These are phyloP conservation scores for Penicillium sp. DNA, from an alignment of 2,329 filamentous ascomycete species.

Conservation along the genomic window DNA sequence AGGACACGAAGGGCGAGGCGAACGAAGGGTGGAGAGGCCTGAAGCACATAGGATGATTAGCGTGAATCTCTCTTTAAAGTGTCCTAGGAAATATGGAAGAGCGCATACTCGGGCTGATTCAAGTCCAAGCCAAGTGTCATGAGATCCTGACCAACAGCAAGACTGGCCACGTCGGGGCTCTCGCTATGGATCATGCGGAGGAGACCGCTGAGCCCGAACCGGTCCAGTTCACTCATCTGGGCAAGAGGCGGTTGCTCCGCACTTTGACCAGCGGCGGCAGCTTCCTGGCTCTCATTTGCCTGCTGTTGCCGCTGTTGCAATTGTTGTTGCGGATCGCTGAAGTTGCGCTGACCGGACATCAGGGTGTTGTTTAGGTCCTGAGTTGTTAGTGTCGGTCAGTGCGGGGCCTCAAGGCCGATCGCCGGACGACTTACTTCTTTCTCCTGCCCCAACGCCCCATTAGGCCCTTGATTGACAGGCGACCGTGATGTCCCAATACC, in stretches of 20 bases:
- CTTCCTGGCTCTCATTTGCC: slow-evolving; percentile 37
- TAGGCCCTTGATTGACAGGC: slow-evolving; percentile 45
- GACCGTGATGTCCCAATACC: slow-evolving; percentile 44
- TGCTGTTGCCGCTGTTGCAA: slow-evolving; percentile 40
- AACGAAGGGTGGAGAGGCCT: slow-evolving; percentile 66
- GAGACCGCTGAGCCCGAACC: slow-evolving; percentile 62
- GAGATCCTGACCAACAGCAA: slow-evolving; percentile 65
- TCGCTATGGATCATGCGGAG: slow-evolving; percentile 58
- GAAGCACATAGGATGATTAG: slow-evolving; percentile 22
- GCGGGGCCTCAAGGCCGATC: slow-evolving; percentile 14
- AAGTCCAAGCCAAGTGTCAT: slow-evolving; percentile 65
- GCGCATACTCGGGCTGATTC: slow-evolving; percentile 60
- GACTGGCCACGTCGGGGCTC: slow-evolving; percentile 53
- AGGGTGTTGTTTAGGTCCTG: slow-evolving; percentile 41
- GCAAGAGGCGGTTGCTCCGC: slow-evolving; percentile 47
- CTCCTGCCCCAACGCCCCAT: slow-evolving; percentile 46
- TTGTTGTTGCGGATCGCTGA: slow-evolving; percentile 37
- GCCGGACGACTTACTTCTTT: slow-evolving; percentile 35
- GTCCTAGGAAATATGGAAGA: background rate
- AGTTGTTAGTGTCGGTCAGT: slow-evolving; percentile 12
- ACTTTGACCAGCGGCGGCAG: slow-evolving; percentile 34
- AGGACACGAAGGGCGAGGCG: slow-evolving; percentile 62
- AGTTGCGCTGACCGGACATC: slow-evolving; percentile 36
- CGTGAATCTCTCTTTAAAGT: background rate
- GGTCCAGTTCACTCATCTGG: slow-evolving; percentile 62